Evolutionary conservation across 176 grass and related monocot genomes (phyloP).

Genomic region (Avena insularis): DNA sequence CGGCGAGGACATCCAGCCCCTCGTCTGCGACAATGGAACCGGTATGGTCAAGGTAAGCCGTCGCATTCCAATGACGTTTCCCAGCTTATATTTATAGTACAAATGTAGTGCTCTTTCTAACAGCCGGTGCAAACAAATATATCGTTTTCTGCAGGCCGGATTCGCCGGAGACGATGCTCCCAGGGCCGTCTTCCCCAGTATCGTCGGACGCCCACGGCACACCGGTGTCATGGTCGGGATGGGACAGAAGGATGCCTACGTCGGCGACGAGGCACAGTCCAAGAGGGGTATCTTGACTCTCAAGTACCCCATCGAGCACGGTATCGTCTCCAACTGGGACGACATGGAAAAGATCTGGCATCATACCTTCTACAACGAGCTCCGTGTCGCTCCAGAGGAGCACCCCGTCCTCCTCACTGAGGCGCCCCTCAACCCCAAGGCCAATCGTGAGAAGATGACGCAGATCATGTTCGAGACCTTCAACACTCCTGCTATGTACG

Average conservation of each 20-base stretch:
- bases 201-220: constrained; percentile 68
- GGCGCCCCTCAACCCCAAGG: constrained; percentile 82
- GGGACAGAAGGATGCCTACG: constrained; percentile 85
- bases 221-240: constrained; percentile 80
- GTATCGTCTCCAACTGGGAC: constrained; percentile 83
- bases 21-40: constrained; percentile 84
- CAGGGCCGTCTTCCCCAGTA: constrained; percentile 77
- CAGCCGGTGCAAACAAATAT: too few relatives aligned
- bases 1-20: constrained; percentile 75
- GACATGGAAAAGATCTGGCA: constrained; percentile 94
- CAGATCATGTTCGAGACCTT: constrained; percentile 91
- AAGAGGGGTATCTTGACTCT: constrained; percentile 81
- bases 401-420: constrained; percentile 74
- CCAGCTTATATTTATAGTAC: too few relatives aligned
- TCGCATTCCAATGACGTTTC: background rate
- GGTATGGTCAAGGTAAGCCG: constrained; percentile 78
- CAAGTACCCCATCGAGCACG: constrained; percentile 83
- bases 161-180: constrained; percentile 76
- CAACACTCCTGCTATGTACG: constrained; percentile 79
- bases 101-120: background rate
- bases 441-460: constrained; percentile 82
- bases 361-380: constrained; percentile 88
- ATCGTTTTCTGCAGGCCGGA: constrained; percentile 44
- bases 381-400: constrained; percentile 74
- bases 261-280: constrained; percentile 75